These are phyloP conservation scores for Pestalotiopsis sp. DNA, from an alignment of 2,329 filamentous ascomycete species.

Conservation along the genomic window DNA sequence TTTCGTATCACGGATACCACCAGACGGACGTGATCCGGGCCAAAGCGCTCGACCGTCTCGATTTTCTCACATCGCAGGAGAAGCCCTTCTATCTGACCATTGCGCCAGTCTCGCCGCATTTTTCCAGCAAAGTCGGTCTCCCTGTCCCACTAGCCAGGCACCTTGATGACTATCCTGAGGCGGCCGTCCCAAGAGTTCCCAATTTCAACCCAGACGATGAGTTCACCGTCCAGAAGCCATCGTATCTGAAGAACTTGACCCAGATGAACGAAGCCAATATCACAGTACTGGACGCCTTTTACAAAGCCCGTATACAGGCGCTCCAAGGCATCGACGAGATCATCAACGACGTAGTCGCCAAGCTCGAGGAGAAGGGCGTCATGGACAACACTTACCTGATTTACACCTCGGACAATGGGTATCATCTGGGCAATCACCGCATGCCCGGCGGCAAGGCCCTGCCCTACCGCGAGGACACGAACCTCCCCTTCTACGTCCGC, in stretches of 20 bases:
- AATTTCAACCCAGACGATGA: constrained; percentile 7
- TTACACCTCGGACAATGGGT: constrained; percentile 63
- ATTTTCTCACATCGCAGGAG: constrained; percentile 6
- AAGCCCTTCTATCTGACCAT: constrained; percentile 8
- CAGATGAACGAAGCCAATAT: constrained; percentile 47
- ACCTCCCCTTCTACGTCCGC: constrained; percentile 62
- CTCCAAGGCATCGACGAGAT: constrained; percentile 59
- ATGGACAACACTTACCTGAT: constrained; percentile 64
- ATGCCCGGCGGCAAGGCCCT: constrained; percentile 61
- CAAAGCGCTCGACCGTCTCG: constrained; percentile 12
- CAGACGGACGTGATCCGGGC: constrained; percentile 30
- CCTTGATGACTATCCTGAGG: background rate
- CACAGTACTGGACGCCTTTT: constrained; percentile 55
- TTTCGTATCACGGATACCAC: constrained; percentile 39
- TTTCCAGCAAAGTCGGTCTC: background rate
- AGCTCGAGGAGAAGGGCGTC: constrained; percentile 51
- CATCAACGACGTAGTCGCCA: constrained; percentile 45
- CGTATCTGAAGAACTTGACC: constrained; percentile 41
- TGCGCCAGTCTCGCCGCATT: constrained; percentile 14
- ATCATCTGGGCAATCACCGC: constrained; percentile 61
- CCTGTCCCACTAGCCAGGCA: constrained; percentile 5
- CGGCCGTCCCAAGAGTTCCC: background rate
- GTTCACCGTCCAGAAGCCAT: constrained; percentile 43
- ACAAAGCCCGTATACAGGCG: constrained; percentile 49
- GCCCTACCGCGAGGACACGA: constrained; percentile 61